phyloP scores from a whole-genome alignment of 2,329 filamentous ascomycete genomes.

The Ophiostoma novo-ulmi region DNA sequence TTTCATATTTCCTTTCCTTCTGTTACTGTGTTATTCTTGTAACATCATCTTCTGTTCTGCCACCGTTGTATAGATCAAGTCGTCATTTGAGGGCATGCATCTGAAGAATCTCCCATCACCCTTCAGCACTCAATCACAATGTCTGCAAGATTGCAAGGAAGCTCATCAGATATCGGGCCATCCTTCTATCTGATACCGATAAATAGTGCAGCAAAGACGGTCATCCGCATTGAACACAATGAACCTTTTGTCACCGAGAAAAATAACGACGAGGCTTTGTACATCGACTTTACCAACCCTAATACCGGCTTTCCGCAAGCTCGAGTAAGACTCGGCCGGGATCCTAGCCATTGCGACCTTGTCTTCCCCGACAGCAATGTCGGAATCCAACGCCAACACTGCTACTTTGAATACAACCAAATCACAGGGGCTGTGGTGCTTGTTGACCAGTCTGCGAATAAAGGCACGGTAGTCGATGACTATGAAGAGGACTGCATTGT shows the following conservation, averaged over 20 bases:
- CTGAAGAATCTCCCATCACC: background rate
- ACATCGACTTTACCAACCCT: background rate
- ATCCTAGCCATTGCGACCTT: background rate
- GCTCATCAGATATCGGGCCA: background rate
- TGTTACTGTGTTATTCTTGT: background rate
- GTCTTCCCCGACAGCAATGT: background rate
- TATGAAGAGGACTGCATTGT: slow-evolving; percentile 26
- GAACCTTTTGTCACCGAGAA: background rate
- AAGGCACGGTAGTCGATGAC: slow-evolving; percentile 29
- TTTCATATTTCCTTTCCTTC: too few relatives aligned
- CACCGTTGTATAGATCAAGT: too few relatives aligned
- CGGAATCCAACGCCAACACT: background rate
- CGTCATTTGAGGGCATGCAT: too few relatives aligned
- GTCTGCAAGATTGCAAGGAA: background rate
- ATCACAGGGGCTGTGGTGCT: slow-evolving; percentile 31
- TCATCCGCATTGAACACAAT: background rate
- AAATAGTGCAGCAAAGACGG: background rate
- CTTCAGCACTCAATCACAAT: background rate
- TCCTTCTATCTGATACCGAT: background rate
- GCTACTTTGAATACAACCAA: slow-evolving; percentile 26
- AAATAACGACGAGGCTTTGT: background rate
- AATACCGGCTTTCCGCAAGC: background rate
- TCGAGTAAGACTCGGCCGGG: background rate
- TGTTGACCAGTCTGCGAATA: slow-evolving; percentile 28
- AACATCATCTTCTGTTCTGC: background rate